Evolutionary conservation across 2,329 filamentous ascomycete genomes (phyloP).

Genomic region (Pleoardoris graminearum): DNA sequence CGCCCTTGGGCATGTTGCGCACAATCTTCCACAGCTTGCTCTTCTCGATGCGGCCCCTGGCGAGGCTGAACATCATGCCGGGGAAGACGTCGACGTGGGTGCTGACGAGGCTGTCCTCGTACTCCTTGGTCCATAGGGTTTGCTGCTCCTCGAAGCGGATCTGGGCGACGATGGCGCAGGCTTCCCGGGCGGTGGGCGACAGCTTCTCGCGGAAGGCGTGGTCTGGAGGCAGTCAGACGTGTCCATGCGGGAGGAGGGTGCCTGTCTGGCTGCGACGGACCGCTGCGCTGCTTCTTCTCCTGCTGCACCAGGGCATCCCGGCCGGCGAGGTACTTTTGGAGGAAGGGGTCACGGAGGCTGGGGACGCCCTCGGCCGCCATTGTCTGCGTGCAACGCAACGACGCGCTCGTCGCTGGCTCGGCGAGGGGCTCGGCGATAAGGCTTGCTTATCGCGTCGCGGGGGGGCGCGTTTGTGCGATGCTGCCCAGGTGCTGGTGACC

Average conservation of each 20-base stretch:
- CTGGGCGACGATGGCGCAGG: constrained; percentile 76
- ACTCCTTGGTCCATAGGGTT: constrained; percentile 74
- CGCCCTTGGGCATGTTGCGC: constrained; percentile 84
- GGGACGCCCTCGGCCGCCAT: constrained; percentile 49
- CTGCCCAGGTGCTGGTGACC: no score
- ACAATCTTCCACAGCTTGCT: constrained; percentile 87
- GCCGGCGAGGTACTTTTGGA: constrained; percentile 79
- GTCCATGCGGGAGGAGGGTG: background rate
- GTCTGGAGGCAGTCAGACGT: constrained; percentile 54
- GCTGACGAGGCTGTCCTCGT: constrained; percentile 70
- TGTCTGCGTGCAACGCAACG: no score
- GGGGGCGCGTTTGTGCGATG: no score
- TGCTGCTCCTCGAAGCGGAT: constrained; percentile 78
- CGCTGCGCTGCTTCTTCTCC: constrained; percentile 81
- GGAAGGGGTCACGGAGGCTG: constrained; percentile 67
- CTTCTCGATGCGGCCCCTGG: constrained; percentile 81
- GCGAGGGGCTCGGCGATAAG: background rate
- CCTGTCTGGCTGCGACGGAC: constrained; percentile 51
- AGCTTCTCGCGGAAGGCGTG: constrained; percentile 72
- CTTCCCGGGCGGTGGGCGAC: constrained; percentile 76
- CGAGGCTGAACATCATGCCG: constrained; percentile 91
- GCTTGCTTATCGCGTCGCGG: no score
- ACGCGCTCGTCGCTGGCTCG: no score
- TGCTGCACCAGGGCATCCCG: constrained; percentile 75
- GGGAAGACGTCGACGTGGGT: constrained; percentile 71